Evolutionary conservation across 148 eudicot genomes (phyloP).

Genomic region (Chenopodium suecicum): DNA sequence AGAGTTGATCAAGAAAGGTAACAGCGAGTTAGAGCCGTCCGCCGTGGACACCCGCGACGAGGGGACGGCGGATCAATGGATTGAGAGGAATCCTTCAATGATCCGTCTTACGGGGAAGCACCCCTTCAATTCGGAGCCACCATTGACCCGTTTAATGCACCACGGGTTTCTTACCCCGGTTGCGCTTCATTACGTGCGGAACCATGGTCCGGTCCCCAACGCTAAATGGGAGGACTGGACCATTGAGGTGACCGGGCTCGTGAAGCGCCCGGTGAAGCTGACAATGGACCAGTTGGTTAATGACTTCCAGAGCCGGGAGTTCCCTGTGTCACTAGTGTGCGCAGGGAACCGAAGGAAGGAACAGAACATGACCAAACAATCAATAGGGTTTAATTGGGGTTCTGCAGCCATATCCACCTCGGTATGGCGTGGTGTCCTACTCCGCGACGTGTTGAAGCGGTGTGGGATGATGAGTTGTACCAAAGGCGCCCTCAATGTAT

Average conservation of each 20-base stretch:
- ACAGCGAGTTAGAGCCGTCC: conserved; percentile 58
- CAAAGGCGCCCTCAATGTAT: conserved; percentile 74
- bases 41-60: conserved; percentile 57
- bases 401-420: conserved; percentile 76
- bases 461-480: conserved; percentile 58
- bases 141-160: conserved; percentile 78
- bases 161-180: conserved; percentile 94
- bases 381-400: conserved; percentile 96
- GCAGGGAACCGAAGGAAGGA: conserved; percentile 94
- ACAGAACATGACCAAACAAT: conserved; percentile 80
- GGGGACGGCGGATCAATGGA: conserved; percentile 82
- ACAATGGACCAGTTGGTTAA: conserved; percentile 63
- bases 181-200: conserved; percentile 89
- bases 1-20: conserved; percentile 44
- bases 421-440: conserved; percentile 82
- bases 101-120: conserved; percentile 94
- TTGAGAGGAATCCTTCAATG: conserved; percentile 64
- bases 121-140: conserved; percentile 92
- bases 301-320: conserved; percentile 60
- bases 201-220: conserved; percentile 82
- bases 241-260: conserved; percentile 74
- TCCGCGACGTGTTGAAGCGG: conserved; percentile 50
- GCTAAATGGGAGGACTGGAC: conserved; percentile 76
- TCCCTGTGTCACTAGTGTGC: conserved; percentile 79
- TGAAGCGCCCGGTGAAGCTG: conserved; percentile 50